Evolutionary conservation across 345 rosid species (phyloP).

Genomic region (Chamaenerion angustifolium): DNA sequence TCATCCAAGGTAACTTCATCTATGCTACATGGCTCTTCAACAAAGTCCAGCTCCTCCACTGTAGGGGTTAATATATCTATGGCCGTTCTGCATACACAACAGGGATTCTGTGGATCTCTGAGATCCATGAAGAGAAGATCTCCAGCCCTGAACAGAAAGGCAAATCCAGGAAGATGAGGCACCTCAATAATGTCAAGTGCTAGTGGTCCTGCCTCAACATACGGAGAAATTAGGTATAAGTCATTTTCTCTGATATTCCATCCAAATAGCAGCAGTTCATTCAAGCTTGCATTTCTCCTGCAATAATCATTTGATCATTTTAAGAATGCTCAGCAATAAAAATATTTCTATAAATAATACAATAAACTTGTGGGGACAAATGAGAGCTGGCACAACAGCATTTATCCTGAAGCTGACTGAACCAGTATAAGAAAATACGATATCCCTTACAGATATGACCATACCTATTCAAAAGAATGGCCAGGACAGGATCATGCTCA

Average conservation of each 20-base stretch:
- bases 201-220: slow-evolving; percentile 62
- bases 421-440: slow-evolving; percentile 7
- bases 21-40: slow-evolving; percentile 59
- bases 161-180: slow-evolving; percentile 74
- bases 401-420: slow-evolving; percentile 8
- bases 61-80: slow-evolving; percentile 48
- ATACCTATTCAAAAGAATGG: slow-evolving; percentile 84
- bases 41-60: slow-evolving; percentile 55
- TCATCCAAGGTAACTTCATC: slow-evolving; percentile 63
- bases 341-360: too few relatives aligned
- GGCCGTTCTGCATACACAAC: slow-evolving; percentile 56
- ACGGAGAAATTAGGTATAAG: slow-evolving; percentile 37
- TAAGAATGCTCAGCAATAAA: neutral
- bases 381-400: slow-evolving; percentile 7
- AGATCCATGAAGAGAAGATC: slow-evolving; percentile 96
- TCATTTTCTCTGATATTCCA: slow-evolving; percentile 56
- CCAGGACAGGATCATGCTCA: slow-evolving; percentile 69
- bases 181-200: slow-evolving; percentile 77
- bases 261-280: slow-evolving; percentile 53
- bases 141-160: slow-evolving; percentile 79
- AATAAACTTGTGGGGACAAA: slow-evolving; percentile 2
- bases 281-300: slow-evolving; percentile 58
- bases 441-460: slow-evolving; percentile 7
- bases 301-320: slow-evolving; percentile 16
- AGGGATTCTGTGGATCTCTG: slow-evolving; percentile 61